Evolutionary conservation across 768 basidiomycete species (phyloP).

Genomic region (Butyriboletus loyo): DNA sequence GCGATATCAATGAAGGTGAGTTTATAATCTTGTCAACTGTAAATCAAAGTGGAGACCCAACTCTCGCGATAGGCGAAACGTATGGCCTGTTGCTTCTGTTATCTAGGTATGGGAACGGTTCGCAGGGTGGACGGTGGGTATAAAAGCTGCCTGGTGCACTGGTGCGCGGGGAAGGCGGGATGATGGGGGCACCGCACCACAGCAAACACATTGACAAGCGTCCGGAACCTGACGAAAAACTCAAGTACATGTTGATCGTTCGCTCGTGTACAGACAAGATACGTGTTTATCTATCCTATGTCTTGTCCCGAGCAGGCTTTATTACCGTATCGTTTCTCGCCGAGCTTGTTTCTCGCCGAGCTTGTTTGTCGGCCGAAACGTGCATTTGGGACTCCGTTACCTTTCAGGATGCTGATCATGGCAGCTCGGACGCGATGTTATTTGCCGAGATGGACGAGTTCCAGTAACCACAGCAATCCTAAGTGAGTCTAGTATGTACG

Average conservation of each 20-base stretch:
- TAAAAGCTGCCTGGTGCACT: conserved; percentile 3
- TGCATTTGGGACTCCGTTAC: background rate
- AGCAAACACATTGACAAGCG: background rate
- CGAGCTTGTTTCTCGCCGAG: conserved; percentile 1
- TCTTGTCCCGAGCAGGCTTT: background rate
- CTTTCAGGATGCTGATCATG: background rate
- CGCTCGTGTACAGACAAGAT: background rate
- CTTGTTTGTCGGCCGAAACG: background rate
- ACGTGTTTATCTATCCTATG: background rate
- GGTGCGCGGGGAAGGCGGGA: conserved; percentile 14
- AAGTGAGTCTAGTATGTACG: background rate
- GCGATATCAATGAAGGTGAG: conserved; percentile 6
- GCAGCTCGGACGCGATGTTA: background rate
- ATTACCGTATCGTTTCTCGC: conserved; percentile 2
- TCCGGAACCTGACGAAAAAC: background rate
- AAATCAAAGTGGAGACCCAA: background rate
- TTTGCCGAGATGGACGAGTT: background rate
- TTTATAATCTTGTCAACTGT: conserved; percentile 3
- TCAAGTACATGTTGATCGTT: background rate
- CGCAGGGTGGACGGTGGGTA: conserved; percentile 1
- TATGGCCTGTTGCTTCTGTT: background rate
- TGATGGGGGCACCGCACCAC: conserved; percentile 7
- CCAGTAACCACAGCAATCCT: too few relatives aligned
- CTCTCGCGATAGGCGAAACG: conserved; percentile 1
- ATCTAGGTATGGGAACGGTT: conserved; percentile 1